Base-by-base conservation (phyloP, 1,284 basidiomycete species). In the Pholiota adiposa region DNA sequence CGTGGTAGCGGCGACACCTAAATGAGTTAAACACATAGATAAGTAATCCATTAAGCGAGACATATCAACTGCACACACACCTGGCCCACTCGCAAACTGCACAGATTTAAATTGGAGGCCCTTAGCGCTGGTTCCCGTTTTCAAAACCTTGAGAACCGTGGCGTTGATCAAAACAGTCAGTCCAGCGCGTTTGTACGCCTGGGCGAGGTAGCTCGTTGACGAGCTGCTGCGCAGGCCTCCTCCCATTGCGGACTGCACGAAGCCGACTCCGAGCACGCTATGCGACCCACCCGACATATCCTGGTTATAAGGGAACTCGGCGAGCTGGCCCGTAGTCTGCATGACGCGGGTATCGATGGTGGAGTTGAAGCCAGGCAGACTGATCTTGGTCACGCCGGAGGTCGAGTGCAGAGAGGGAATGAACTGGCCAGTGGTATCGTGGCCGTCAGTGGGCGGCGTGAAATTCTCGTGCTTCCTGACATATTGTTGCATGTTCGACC, bases 151-250 rank as follows among this genome's bases (percentile, higher is more conserved):
- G 0, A 74, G 75, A 5, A 77, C 81, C 14, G 73, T 74, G 3
- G 77, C 73, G 46, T 79, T 72, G 18, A 81, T 58, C 1, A 81
- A 67, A 31, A 83, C 70, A 56, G 79, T 74, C 3, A 83, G 62
- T 61, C 82, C 82, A 3, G 70, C 59, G 9, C 79, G 67, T 31
- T 61, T 60, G 7, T 71, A 60, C 18, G 72, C 66, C 12, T 74
- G 71, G 1, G 68, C 64, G 16, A 83, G 65, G 63, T 79, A 79
- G 1, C 72, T 66, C 1, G 75, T 75, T 1, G 76, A 72, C 18
- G 78, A 71, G 50, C 73, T 76, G 54, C 70, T 73, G 7, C 78
- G 67, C 23, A 65, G 56, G 1, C 73, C 73, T 18, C 67, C 60
- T 43, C 73, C 67, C 46, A 75, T 65, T n/a, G 75, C 68, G 40